Evolutionary conservation across 1,284 basidiomycete species (phyloP), one percentile per base, ranked within the genome.

Genomic region (Trichosporon coremiiforme): DNA sequence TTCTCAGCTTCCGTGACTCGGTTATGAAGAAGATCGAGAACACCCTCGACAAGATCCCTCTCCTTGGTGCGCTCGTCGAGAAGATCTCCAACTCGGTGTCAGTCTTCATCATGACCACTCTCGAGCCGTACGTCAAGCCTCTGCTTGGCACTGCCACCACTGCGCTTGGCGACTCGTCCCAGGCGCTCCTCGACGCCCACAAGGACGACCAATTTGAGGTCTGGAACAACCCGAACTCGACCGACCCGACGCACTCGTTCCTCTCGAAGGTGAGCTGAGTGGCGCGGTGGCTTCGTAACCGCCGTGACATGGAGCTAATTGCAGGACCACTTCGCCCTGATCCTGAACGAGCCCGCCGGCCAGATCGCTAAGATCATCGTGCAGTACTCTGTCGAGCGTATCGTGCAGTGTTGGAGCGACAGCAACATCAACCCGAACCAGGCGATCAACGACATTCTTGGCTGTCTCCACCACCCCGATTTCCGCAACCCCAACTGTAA

Each of bases 381-480:
- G 53, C 76, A 80, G 64, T 79, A 80, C 71, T 71, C 85, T 2
- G 86, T 86, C 71, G 83, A 83, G 71, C 78, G 80, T 38, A 82
- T 97, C 17, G 90, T 90, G 60, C 90, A 90, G 76, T 93, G 94
- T 0, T 97, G 95, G 94, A 90, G 92, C 74, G 89, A 93, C 76
- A 80, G 76, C 50, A 88, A 86, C 0, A 80, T 89, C 63, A 88
- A 90, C 76, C 86, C 89, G 5, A 85, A 87, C 70, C 83, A 87
- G 55, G 79, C 89, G 7, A 88, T 87, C 0, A 90, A 92, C 67
- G 89, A 92, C 31, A 86, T 92, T 69, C 83, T 94, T 5, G 85
- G 90, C 75, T 90, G 89, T 83, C 82, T 95, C 87, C 93, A 95
- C 87, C 64, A 95, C 80, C 93, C 93, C 8, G 90, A 93, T 77